These are phyloP conservation scores for Trichophyton mentagrophytes DNA, from an alignment of 2,329 filamentous ascomycete species.

Conservation along the genomic window DNA sequence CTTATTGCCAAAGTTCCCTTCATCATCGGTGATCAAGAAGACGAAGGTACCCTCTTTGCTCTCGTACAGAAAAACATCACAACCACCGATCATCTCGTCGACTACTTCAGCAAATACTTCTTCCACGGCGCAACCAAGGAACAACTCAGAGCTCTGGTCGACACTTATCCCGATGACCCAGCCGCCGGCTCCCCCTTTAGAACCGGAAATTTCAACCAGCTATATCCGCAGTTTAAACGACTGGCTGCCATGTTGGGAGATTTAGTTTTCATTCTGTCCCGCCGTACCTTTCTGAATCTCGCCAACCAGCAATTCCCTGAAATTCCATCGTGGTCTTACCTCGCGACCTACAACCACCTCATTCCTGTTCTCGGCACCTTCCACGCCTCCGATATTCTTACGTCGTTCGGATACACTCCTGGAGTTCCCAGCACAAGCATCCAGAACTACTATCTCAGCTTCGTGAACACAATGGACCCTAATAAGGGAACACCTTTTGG, in stretches of 20 bases:
- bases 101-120: slow-evolving; percentile 49
- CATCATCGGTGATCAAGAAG: slow-evolving; percentile 2
- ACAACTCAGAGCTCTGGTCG: slow-evolving; percentile 45
- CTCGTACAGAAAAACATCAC: slow-evolving; percentile 58
- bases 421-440: slow-evolving; percentile 50
- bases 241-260: slow-evolving; percentile 65
- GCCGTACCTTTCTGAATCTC: slow-evolving; percentile 49
- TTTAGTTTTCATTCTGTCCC: slow-evolving; percentile 58
- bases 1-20: not conserved
- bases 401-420: slow-evolving; percentile 50
- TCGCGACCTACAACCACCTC: slow-evolving; percentile 58
- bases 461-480: slow-evolving; percentile 57
- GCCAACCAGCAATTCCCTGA: slow-evolving; percentile 38
- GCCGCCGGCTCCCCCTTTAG: slow-evolving; percentile 58
- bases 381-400: slow-evolving; percentile 56
- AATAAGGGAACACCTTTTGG: slow-evolving; percentile 40
- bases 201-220: slow-evolving; percentile 54
- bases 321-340: slow-evolving; percentile 61
- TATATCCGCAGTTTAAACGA: slow-evolving; percentile 66
- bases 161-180: slow-evolving; percentile 47
- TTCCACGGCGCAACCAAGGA: slow-evolving; percentile 45
- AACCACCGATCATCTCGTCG: slow-evolving; percentile 44
- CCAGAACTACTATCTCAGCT: slow-evolving; percentile 59
- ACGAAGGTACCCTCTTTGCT: slow-evolving; percentile 53
- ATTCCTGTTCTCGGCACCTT: slow-evolving; percentile 63